Percentiles rank a stretch among this genome's conserved stretches.
Evolutionary conservation across 2,329 filamentous ascomycete species (phyloP).

Genomic region (Tolypocladium amazonense): DNA sequence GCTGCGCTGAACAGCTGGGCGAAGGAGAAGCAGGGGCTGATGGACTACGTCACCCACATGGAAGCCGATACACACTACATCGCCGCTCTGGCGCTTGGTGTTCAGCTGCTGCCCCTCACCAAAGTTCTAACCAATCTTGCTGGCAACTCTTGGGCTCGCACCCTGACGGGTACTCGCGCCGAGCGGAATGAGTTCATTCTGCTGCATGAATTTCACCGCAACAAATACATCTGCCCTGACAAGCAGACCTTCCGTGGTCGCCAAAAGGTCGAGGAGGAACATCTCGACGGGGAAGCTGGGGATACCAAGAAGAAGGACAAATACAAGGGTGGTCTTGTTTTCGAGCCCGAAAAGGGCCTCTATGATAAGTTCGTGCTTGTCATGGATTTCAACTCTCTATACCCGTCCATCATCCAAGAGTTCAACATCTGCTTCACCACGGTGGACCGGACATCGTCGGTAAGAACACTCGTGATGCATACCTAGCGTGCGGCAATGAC

Average conservation of each 20-base stretch:
- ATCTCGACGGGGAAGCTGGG: slow-evolving; percentile 52
- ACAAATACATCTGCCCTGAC: slow-evolving; percentile 97
- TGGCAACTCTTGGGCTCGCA: slow-evolving; percentile 96
- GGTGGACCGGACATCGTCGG: slow-evolving; percentile 65
- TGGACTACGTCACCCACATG: slow-evolving; percentile 90
- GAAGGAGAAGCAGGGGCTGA: slow-evolving; percentile 65
- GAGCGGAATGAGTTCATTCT: slow-evolving; percentile 99
- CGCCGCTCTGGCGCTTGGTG: slow-evolving; percentile 75
- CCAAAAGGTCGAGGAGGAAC: slow-evolving; percentile 61
- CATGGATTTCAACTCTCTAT: slow-evolving; percentile 99
- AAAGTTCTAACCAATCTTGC: slow-evolving; percentile 94
- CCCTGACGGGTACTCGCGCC: slow-evolving; percentile 86
- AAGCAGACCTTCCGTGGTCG: slow-evolving; percentile 76
- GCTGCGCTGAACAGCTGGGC: slow-evolving; percentile 76
- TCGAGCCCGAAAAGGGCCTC: slow-evolving; percentile 92
- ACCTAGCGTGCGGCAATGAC: neutral
- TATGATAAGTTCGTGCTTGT: slow-evolving; percentile 98
- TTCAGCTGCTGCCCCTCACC: slow-evolving; percentile 86
- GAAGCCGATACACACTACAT: slow-evolving; percentile 96
- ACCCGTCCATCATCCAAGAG: slow-evolving; percentile 98
- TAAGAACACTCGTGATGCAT: slow-evolving; percentile 29
- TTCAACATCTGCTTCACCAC: slow-evolving; percentile 99
- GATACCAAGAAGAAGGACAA: slow-evolving; percentile 97
- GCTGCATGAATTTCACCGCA: slow-evolving; percentile 89
- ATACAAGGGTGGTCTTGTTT: slow-evolving; percentile 96